Evolutionary conservation across 73 alveolate species (phyloP), one percentile per base, ranked within the genome.

Genomic region (Paramecium caudatum): DNA sequence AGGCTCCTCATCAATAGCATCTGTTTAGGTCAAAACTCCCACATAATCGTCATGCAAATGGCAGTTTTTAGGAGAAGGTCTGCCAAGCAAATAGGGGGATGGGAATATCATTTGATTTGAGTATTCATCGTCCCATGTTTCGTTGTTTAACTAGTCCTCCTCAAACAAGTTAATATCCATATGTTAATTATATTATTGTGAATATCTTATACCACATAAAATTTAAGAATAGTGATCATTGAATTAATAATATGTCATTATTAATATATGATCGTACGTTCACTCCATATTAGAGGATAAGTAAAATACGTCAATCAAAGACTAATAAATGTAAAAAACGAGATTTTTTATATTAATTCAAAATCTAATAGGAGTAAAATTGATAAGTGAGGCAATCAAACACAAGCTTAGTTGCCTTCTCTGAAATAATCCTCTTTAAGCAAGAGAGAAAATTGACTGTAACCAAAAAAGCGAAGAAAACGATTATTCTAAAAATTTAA

Each of bases 131-230:
- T 55, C 45, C 80, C 80, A 55, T 27, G 80, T 55, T 27, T 55
- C 30, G 4, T 27, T 19, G 30, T 55, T 43, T 55, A 27, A 23
- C 10, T 10, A 17, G 0, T 55, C 80, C 12, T 23, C 43, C 10
- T 55, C 80, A 27, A 43, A 55, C 27, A 55, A 55, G 9, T 37
- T 55, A 10, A 27, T 55, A 37, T 55, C 80, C 80, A 55, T 55
- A 27, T 55, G 30, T 55, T 27, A 55, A 19, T 19, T 23, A 27
- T 1, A 55, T 55, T 55, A 55, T 55, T 47, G n/a, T 55, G 30
- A 55, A 55, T 55, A 55, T 55, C 80, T 55, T 55, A 55, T 55
- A 47, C 15, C 65, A 16, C 46, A 55, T 55, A 21, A 15, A 55
- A 55, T 21, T 55, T 9, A 55, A 10, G 4, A 55, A 47, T 47